phyloP scores from a whole-genome alignment of 768 basidiomycete genomes.

The Boletus patriciae region DNA sequence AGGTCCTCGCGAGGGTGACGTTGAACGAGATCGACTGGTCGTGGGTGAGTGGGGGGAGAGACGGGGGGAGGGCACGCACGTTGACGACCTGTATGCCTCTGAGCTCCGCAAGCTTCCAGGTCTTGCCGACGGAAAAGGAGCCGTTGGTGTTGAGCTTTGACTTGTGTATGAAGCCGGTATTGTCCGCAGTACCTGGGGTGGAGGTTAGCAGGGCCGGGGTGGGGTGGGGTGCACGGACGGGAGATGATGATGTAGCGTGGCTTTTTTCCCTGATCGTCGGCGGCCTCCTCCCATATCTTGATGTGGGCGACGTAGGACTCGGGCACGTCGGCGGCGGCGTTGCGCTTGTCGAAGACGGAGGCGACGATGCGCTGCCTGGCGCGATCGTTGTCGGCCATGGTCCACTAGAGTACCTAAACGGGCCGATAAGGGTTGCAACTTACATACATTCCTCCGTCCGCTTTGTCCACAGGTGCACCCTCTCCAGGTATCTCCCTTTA shows the following conservation, averaged over 20 bases:
- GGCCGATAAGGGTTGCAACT: neutral
- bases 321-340: constrained; percentile 59
- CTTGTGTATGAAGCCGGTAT: constrained; percentile 84
- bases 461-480: constrained; percentile 2
- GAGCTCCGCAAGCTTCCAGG: constrained; percentile 86
- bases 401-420: constrained; percentile 13
- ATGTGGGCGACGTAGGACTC: constrained; percentile 86
- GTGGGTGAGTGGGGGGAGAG: constrained; percentile 16
- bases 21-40: constrained; percentile 65
- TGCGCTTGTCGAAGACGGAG: constrained; percentile 79
- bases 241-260: constrained; percentile 89
- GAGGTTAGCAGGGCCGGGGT: neutral
- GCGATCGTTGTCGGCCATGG: constrained; percentile 47
- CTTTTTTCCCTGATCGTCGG: constrained; percentile 72
- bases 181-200: constrained; percentile 54
- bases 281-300: constrained; percentile 91
- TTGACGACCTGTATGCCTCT: constrained; percentile 72
- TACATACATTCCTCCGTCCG: neutral
- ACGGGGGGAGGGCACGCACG: constrained; percentile 46
- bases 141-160: constrained; percentile 95
- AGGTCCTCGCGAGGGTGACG: constrained; percentile 85
- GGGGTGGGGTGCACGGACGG: constrained; percentile 54
- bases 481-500: constrained; percentile 11
- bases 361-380: constrained; percentile 71
- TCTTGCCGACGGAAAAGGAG: constrained; percentile 95